Evolutionary conservation across 2,329 filamentous ascomycete genomes (phyloP).

Genomic region (Penicillium paneum): DNA sequence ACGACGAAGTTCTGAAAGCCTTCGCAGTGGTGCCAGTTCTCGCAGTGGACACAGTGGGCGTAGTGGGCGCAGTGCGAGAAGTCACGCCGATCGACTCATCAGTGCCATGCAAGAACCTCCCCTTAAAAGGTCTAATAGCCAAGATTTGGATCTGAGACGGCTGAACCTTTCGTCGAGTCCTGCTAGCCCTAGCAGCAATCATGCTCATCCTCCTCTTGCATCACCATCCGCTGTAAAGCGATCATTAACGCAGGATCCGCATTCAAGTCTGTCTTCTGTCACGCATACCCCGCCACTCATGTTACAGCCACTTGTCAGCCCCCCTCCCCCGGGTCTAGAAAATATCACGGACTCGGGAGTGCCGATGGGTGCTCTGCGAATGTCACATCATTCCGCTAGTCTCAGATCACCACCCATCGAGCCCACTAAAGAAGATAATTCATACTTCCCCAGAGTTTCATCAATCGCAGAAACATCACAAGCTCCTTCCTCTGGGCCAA

Average conservation of each 20-base stretch:
- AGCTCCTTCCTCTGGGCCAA: background rate
- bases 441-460: constrained; percentile 18
- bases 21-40: constrained; percentile 34
- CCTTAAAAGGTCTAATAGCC: constrained; percentile 9
- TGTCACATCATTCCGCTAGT: constrained; percentile 24
- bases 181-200: background rate
- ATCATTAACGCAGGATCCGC: constrained; percentile 5
- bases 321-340: constrained; percentile 26
- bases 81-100: constrained; percentile 43
- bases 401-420: constrained; percentile 3
- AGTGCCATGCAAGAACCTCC: constrained; percentile 41
- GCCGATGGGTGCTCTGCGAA: constrained; percentile 30
- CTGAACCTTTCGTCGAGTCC: constrained; percentile 10
- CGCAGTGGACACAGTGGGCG: constrained; percentile 6
- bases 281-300: constrained; percentile 14
- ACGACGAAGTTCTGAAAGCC: constrained; percentile 26
- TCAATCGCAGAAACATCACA: background rate
- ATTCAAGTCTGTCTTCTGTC: constrained; percentile 14
- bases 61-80: constrained; percentile 27
- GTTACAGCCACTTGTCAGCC: constrained; percentile 20
- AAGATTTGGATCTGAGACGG: constrained; percentile 9
- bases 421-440: constrained; percentile 3
- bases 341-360: constrained; percentile 36
- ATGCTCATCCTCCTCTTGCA: background rate
- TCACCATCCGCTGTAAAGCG: constrained; percentile 9